Conservation (phyloP, 345 rosid species). For the Firmiana major region DNA sequence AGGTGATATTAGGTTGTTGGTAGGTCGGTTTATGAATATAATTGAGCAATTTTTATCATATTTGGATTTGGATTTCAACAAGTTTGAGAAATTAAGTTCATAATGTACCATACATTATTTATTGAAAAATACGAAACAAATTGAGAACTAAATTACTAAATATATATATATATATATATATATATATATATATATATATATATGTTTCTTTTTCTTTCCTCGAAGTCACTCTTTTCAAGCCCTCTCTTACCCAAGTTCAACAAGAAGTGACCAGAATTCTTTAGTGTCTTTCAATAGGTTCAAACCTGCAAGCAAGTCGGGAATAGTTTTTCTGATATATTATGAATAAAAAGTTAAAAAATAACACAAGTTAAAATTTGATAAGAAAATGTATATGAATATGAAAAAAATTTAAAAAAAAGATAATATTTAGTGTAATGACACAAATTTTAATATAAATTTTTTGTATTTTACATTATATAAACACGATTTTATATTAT, state of each 20-base stretch:
- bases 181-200: too few relatives aligned
- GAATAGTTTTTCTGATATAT: background rate
- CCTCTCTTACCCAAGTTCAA: constrained; percentile 5
- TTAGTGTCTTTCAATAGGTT: background rate
- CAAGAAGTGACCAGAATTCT: background rate
- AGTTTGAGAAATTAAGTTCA: background rate
- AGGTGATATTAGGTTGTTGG: background rate
- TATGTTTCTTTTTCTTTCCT: background rate
- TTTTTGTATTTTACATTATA: too few relatives aligned
- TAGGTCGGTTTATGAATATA: background rate
- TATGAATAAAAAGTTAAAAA: too few relatives aligned
- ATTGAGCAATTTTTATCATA: too few relatives aligned
- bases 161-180: background rate
- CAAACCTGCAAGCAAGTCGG: background rate
- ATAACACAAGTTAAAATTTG: too few relatives aligned
- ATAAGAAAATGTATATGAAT: too few relatives aligned
- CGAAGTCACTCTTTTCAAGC: background rate
- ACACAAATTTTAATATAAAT: too few relatives aligned
- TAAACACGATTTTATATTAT: too few relatives aligned
- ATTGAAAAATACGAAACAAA: background rate
- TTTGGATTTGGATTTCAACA: background rate
- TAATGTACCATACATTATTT: background rate
- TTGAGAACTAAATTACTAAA: background rate
- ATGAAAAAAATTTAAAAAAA: too few relatives aligned
- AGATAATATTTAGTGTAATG: too few relatives aligned